These are phyloP conservation scores for Saturnispora bothae DNA, from an alignment of 805 yeast species.

Conservation along the genomic window DNA sequence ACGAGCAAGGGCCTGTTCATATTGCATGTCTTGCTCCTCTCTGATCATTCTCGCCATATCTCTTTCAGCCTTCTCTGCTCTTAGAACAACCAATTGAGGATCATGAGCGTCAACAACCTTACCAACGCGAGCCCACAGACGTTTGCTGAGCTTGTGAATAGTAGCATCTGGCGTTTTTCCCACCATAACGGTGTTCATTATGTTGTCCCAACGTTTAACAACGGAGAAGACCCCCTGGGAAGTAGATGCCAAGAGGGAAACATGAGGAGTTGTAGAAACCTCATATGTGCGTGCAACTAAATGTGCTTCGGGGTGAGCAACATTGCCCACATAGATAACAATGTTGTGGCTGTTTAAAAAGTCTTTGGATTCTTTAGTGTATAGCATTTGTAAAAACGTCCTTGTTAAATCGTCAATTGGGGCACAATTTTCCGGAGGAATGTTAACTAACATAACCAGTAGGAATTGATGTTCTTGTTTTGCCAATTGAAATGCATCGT, in stretches of 20 bases:
- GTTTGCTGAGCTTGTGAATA: slow-evolving; percentile 24
- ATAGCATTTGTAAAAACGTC: slow-evolving; percentile 31
- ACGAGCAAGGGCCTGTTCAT: slow-evolving; percentile 44
- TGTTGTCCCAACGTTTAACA: slow-evolving; percentile 1
- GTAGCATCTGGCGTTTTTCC: background rate
- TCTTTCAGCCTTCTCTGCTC: slow-evolving; percentile 50
- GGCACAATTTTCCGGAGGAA: slow-evolving; percentile 29
- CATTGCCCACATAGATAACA: slow-evolving; percentile 56
- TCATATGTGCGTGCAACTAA: slow-evolving; percentile 49
- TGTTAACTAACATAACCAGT: slow-evolving; percentile 42
- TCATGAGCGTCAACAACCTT: slow-evolving; percentile 43
- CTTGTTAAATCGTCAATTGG: background rate
- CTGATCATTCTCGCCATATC: slow-evolving; percentile 47
- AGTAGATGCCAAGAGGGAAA: slow-evolving; percentile 35
- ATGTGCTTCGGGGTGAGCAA: slow-evolving; percentile 53
- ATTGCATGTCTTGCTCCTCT: slow-evolving; percentile 59
- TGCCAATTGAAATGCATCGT: slow-evolving; percentile 31
- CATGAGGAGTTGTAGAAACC: slow-evolving; percentile 45
- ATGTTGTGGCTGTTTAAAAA: slow-evolving; percentile 32
- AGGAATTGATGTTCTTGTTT: slow-evolving; percentile 38
- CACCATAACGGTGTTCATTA: background rate
- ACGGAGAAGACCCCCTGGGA: background rate
- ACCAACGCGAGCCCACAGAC: too few relatives aligned
- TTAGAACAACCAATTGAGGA: slow-evolving; percentile 49
- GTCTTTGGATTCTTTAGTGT: slow-evolving; percentile 26